phyloP scores from a whole-genome alignment of 257 asterid species.

The Ajuga chamaepitys region DNA sequence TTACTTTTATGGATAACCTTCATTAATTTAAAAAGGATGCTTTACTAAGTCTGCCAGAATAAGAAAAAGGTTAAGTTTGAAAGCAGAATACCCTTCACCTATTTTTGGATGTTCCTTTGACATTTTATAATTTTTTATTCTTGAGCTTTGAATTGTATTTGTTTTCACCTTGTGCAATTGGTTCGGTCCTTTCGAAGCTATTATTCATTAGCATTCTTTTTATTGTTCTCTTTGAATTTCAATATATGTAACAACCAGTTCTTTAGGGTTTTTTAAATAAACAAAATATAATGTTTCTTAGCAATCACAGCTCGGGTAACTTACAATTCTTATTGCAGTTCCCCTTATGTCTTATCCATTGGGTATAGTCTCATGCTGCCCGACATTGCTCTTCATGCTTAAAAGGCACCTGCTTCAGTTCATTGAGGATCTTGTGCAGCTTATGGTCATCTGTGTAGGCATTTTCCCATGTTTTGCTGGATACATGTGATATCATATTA shows the following conservation, averaged over 20 bases:
- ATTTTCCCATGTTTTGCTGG: slow-evolving; percentile 28
- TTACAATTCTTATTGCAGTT: neutral
- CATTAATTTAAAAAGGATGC: neutral
- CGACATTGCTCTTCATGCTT: slow-evolving; percentile 42
- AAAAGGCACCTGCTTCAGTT: slow-evolving; percentile 34
- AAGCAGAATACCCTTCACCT: neutral
- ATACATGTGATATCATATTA: slow-evolving; percentile 30
- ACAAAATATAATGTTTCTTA: neutral
- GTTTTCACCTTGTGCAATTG: neutral
- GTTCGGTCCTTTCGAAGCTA: neutral
- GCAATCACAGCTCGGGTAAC: neutral
- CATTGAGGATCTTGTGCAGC: slow-evolving; percentile 36
- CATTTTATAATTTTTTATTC: no score
- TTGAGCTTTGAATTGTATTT: neutral
- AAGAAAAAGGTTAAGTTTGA: neutral
- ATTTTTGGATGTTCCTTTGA: neutral
- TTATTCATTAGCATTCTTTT: neutral
- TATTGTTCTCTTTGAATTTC: neutral
- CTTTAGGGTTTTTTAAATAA: neutral
- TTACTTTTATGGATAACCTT: neutral
- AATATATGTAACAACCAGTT: neutral
- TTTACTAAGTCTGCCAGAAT: neutral
- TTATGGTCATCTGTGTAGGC: slow-evolving; percentile 22
- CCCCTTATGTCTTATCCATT: slow-evolving; percentile 2
- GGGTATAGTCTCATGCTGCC: slow-evolving; percentile 33